A percentile compares a stretch with the other conserved stretches of the same genome.
These are phyloP conservation scores for Nicotiana sylvestris DNA, from an alignment of 257 asterid species.

Conservation along the genomic window DNA sequence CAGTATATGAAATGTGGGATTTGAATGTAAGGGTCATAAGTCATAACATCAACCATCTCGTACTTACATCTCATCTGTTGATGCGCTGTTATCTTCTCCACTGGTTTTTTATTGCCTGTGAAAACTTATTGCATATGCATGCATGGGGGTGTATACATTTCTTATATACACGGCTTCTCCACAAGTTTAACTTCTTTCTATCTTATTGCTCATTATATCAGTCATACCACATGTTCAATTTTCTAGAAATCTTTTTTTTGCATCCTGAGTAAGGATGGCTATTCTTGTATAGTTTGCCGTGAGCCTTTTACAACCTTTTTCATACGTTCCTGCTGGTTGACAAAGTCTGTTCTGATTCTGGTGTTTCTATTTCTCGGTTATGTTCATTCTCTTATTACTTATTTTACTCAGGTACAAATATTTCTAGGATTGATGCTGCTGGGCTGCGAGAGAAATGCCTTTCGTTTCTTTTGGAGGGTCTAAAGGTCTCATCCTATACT, in stretches of 20 bases:
- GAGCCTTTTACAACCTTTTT: background rate
- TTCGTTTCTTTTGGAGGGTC: constrained; percentile 57
- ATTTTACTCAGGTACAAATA: constrained; percentile 57
- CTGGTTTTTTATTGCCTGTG: background rate
- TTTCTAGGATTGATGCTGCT: constrained; percentile 73
- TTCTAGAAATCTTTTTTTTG: background rate
- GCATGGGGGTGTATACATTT: background rate
- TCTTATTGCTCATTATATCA: background rate
- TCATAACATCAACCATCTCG: background rate
- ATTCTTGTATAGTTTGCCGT: background rate
- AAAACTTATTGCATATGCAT: constrained; percentile 7
- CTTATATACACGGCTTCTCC: background rate
- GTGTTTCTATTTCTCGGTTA: constrained; percentile 8
- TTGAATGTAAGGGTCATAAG: background rate
- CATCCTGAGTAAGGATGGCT: background rate
- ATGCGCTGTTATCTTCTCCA: background rate
- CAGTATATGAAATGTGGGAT: background rate
- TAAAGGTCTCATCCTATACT: constrained; percentile 48
- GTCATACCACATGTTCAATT: background rate
- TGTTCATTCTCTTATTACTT: constrained; percentile 12
- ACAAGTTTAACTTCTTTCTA: background rate
- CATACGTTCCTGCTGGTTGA: constrained; percentile 2
- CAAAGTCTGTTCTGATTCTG: background rate
- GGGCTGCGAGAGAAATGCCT: constrained; percentile 63
- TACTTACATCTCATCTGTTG: background rate